Conservation (phyloP, 2,329 filamentous ascomycete species). For the Cladosporium colombiae region DNA sequence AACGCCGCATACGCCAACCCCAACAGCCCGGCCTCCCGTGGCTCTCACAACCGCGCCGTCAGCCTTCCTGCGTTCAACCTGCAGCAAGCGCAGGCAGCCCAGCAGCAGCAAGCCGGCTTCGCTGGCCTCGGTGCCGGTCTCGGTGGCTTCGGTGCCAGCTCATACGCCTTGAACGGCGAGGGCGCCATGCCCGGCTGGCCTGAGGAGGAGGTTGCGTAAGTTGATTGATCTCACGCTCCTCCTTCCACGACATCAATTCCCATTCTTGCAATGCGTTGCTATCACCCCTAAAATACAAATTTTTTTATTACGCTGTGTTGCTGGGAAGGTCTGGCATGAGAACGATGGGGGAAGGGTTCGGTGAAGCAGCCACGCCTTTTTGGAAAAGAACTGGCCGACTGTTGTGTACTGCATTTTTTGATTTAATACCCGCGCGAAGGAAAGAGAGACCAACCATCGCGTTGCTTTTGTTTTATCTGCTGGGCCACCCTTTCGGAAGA, state of each 20-base stretch:
- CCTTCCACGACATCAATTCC: background rate
- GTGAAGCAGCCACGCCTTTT: background rate
- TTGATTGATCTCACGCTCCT: background rate
- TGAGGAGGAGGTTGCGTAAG: constrained; percentile 57
- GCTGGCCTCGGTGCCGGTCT: constrained; percentile 61
- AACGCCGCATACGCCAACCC: constrained; percentile 26
- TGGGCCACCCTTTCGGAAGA: background rate
- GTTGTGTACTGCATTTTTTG: constrained; percentile 3
- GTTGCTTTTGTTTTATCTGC: background rate
- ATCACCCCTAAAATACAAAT: background rate
- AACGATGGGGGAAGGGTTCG: background rate
- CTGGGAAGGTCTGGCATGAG: background rate
- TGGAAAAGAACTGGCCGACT: background rate
- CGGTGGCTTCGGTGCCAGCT: constrained; percentile 57
- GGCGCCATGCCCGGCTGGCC: constrained; percentile 62
- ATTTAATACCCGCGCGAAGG: constrained; percentile 4
- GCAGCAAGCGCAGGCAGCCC: constrained; percentile 37
- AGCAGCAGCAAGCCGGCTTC: constrained; percentile 53
- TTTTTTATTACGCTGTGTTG: constrained; percentile 6
- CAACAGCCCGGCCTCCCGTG: constrained; percentile 31
- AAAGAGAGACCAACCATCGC: background rate
- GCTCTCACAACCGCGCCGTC: constrained; percentile 72
- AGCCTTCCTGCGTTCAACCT: constrained; percentile 76
- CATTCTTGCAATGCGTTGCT: constrained; percentile 12
- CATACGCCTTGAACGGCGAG: constrained; percentile 47